Evolutionary conservation across 371 early-diverging fungal species (phyloP), one percentile per base, ranked within the genome.

Genomic region (Rhizomucor miehei): DNA sequence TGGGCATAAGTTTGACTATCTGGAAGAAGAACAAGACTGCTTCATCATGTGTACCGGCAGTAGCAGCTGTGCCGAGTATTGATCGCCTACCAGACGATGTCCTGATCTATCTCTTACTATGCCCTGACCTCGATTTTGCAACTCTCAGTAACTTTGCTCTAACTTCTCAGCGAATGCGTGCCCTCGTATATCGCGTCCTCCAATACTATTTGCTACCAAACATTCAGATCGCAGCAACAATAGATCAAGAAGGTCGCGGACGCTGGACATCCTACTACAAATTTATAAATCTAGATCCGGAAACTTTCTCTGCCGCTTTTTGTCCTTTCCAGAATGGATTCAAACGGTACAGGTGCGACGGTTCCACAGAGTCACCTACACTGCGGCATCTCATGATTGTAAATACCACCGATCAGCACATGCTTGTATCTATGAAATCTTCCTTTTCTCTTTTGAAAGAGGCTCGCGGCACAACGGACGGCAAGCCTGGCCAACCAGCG

Each of bases 211-310:
- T 52, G 1, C 43, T 58, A 6, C 58, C 58, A 12, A 44, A 52
- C 29, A 39, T 58, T 10, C 52, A 51, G 8, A 23, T 58, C 17
- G 44, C 52, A 24, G 51, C 52, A n/a, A 41, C 39, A 4, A 58
- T 52, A 3, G 58, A 58, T 10, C 58, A 58, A 34, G 58, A 58
- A 29, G 58, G 58, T 3, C 52, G 58, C 20, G 37, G 58, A 4
- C 41, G 44, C 17, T 45, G 41, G 34, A 58, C 58, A 17, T 25
- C 38, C 16, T 36, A 46, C 12, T 52, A 52, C 40, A 16, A 12
- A 13, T 58, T 58, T 20, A 14, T 44, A 17, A 20, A 39, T 10
- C 40, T 58, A 24, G 58, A 58, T 25, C 46, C 43, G 40, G 19
- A 16, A n/a, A 58, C 58, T 1, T 35, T 58, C 19, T 20, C 44